These are phyloP conservation scores for Arabis alpina DNA, from an alignment of 345 rosid species.

Conservation along the genomic window DNA sequence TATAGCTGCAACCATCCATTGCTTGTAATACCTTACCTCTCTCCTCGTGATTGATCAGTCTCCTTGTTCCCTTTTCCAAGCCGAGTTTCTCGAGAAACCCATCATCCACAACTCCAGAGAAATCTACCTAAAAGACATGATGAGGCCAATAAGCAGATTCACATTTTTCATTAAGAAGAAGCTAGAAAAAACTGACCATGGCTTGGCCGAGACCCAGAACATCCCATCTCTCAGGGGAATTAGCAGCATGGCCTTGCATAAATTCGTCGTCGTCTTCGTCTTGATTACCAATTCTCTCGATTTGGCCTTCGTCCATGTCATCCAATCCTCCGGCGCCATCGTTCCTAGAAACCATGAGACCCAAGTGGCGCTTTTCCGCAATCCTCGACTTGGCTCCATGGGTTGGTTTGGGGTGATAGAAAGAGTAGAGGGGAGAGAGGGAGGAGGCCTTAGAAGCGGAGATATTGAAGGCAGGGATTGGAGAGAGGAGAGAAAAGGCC, in stretches of 20 bases:
- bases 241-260: conserved; percentile 39
- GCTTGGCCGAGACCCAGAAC: conserved; percentile 97
- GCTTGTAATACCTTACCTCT: conserved; percentile 89
- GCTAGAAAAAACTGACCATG: conserved; percentile 57
- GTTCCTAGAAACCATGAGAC: conserved; percentile 42
- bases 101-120: conserved; percentile 88
- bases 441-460: conserved; percentile 53
- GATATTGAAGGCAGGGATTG: conserved; percentile 26
- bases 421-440: conserved; percentile 43
- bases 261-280: conserved; percentile 51
- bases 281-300: conserved; percentile 45
- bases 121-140: conserved; percentile 65
- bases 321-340: conserved; percentile 45
- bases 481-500: conserved; percentile 49
- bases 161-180: neutral
- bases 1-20: conserved; percentile 98
- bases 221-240: conserved; percentile 84
- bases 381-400: conserved; percentile 32
- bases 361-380: conserved; percentile 45
- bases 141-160: neutral
- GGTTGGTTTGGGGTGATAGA: conserved; percentile 36
- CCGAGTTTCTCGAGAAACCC: conserved; percentile 73
- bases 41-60: conserved; percentile 90
- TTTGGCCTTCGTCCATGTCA: conserved; percentile 45
- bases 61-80: conserved; percentile 88